A percentile compares a stretch with the other conserved stretches of the same genome.
phyloP scores from a whole-genome alignment of 2,329 filamentous ascomycete genomes.

The Colletotrichum sp. region DNA sequence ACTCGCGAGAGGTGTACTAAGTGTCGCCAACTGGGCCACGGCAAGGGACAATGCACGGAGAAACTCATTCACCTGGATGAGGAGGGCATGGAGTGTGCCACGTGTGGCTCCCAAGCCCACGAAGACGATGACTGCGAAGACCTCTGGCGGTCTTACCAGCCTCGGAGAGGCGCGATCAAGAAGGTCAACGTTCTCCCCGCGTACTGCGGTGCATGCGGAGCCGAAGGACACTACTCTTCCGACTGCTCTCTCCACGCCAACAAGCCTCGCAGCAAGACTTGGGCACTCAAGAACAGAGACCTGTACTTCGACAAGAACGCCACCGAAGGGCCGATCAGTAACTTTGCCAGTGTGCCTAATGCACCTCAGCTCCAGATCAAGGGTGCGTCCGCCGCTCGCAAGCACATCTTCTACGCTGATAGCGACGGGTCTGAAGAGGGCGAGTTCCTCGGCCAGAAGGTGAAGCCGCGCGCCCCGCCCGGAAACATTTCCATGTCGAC shows the following conservation, averaged over 20 bases:
- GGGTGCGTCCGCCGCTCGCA: conserved; percentile 38
- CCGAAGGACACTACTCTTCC: conserved; percentile 58
- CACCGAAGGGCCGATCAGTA: conserved; percentile 42
- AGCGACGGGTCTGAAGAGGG: conserved; percentile 49
- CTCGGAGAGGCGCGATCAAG: conserved; percentile 41
- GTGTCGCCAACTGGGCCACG: conserved; percentile 69
- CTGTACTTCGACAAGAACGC: conserved; percentile 55
- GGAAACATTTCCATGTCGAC: conserved; percentile 45
- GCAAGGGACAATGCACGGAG: conserved; percentile 54
- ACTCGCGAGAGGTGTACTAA: conserved; percentile 56
- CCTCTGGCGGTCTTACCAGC: conserved; percentile 64
- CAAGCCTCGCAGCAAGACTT: conserved; percentile 46
- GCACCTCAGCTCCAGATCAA: conserved; percentile 31
- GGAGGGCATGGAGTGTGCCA: conserved; percentile 63
- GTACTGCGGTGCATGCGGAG: conserved; percentile 63
- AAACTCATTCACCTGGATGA: conserved; percentile 57
- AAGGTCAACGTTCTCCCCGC: conserved; percentile 56
- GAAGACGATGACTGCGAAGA: conserved; percentile 63
- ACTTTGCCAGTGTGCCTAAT: conserved; percentile 28
- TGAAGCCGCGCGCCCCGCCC: conserved; percentile 32
- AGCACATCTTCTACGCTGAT: conserved; percentile 51
- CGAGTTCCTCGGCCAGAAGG: conserved; percentile 44
- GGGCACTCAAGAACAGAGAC: conserved; percentile 54
- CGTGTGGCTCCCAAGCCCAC: conserved; percentile 63
- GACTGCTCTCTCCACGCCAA: conserved; percentile 50